These are phyloP conservation scores for Hibiscus mutabilis DNA, from an alignment of 345 rosid species.

Conservation along the genomic window DNA sequence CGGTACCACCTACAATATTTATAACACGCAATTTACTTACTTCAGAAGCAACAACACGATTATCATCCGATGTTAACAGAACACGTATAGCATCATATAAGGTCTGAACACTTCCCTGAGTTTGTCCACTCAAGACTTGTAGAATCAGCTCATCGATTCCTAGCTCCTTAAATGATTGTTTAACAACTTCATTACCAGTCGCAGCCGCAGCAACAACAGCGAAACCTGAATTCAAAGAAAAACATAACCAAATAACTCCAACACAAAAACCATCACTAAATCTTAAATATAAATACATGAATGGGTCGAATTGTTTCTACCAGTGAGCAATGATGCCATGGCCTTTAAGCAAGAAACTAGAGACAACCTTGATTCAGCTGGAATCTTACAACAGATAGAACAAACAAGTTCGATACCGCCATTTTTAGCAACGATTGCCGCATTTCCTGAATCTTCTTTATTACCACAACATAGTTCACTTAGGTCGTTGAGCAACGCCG, in stretches of 20 bases:
- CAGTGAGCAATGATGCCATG: slow-evolving; percentile 49
- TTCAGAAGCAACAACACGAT: slow-evolving; percentile 92
- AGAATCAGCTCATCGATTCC: slow-evolving; percentile 69
- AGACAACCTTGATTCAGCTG: slow-evolving; percentile 16
- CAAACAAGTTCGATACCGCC: slow-evolving; percentile 63
- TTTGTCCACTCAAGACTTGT: slow-evolving; percentile 40
- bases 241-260: background rate
- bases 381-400: slow-evolving; percentile 52
- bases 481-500: slow-evolving; percentile 38
- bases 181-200: slow-evolving; percentile 83
- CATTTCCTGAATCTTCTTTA: slow-evolving; percentile 43
- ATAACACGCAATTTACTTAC: slow-evolving; percentile 32
- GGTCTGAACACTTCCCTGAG: slow-evolving; percentile 34
- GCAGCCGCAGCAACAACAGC: slow-evolving; percentile 68
- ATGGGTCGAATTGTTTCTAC: slow-evolving; percentile 24
- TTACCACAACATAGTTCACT: slow-evolving; percentile 28
- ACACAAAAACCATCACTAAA: background rate
- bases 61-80: slow-evolving; percentile 79
- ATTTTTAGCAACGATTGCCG: slow-evolving; percentile 53
- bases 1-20: background rate
- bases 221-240: slow-evolving; percentile 50
- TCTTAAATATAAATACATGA: background rate
- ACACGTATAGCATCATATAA: slow-evolving; percentile 71
- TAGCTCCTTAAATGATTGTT: slow-evolving; percentile 71
- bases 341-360: slow-evolving; percentile 53